Conservation (phyloP, 2,329 filamentous ascomycete genomes). For the Fusarium verrucosum region DNA sequence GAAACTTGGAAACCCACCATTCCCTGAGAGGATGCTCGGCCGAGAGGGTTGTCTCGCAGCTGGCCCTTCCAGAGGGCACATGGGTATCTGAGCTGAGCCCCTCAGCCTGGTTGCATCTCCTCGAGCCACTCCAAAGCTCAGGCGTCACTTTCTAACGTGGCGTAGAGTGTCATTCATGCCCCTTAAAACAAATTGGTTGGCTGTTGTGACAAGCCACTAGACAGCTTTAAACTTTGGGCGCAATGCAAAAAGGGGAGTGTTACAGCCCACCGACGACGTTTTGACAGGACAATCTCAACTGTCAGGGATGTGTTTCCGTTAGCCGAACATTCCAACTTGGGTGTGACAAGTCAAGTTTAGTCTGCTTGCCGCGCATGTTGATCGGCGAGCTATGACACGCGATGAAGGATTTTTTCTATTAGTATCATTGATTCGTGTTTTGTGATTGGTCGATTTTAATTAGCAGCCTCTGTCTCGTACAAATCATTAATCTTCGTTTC, state of each 20-base stretch:
- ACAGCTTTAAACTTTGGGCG: slow-evolving; percentile 33
- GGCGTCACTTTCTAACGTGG: slow-evolving; percentile 20
- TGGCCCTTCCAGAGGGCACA: slow-evolving; percentile 12
- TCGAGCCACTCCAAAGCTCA: slow-evolving; percentile 23
- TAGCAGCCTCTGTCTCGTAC: slow-evolving; percentile 22
- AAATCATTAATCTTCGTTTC: not conserved
- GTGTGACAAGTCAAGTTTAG: slow-evolving; percentile 17
- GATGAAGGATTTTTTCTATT: slow-evolving; percentile 2
- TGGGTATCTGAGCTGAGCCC: slow-evolving; percentile 15
- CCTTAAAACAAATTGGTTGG: slow-evolving; percentile 20
- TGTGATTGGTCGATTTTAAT: slow-evolving; percentile 25
- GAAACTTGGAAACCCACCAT: slow-evolving; percentile 31
- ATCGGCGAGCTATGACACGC: slow-evolving; percentile 2
- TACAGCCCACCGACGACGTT: not conserved
- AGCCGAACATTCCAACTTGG: slow-evolving; percentile 9
- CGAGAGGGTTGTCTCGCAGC: slow-evolving; percentile 37
- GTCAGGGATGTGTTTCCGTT: slow-evolving; percentile 18
- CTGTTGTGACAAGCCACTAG: slow-evolving; percentile 18
- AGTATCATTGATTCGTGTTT: not conserved
- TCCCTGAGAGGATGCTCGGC: slow-evolving; percentile 28
- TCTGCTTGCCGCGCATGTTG: slow-evolving; percentile 23
- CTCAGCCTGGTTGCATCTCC: not conserved
- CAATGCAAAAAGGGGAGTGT: not conserved
- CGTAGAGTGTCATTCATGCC: slow-evolving; percentile 12
- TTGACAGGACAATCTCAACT: not conserved